phyloP scores from a whole-genome alignment of 2,329 filamentous ascomycete genomes.

The Neurospora sp. region DNA sequence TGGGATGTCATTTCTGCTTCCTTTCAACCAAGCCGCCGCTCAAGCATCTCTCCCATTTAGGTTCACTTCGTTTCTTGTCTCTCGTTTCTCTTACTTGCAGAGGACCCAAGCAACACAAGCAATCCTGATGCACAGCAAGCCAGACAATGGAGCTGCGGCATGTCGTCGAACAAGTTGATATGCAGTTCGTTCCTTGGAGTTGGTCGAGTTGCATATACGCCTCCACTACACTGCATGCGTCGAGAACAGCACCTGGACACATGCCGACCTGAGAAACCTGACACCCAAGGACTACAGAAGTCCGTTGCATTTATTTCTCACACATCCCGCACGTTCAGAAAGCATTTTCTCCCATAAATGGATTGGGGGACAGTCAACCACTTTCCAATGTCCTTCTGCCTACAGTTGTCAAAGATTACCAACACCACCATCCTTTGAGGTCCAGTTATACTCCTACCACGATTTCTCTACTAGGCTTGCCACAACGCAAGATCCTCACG shows the following conservation, averaged over 20 bases:
- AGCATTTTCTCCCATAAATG: background rate
- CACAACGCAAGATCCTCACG: background rate
- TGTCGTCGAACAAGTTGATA: background rate
- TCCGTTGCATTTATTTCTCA: too few relatives aligned
- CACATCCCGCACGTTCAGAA: too few relatives aligned
- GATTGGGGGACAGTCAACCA: background rate
- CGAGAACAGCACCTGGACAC: background rate
- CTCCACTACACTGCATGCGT: background rate
- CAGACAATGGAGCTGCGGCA: background rate
- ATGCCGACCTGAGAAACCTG: background rate
- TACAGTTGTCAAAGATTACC: background rate
- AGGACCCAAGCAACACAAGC: background rate
- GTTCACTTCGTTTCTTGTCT: background rate
- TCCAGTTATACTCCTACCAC: background rate
- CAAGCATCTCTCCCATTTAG: background rate
- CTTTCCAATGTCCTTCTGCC: background rate
- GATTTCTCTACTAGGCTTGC: background rate
- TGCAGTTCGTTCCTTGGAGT: background rate
- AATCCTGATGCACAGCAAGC: background rate
- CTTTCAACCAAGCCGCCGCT: background rate
- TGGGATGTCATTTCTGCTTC: background rate
- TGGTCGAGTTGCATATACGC: background rate
- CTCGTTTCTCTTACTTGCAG: background rate
- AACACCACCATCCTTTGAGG: background rate
- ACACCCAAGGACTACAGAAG: too few relatives aligned